These are phyloP conservation scores for Podospora comata DNA, from an alignment of 495 filamentous ascomycete species.

Conservation along the genomic window DNA sequence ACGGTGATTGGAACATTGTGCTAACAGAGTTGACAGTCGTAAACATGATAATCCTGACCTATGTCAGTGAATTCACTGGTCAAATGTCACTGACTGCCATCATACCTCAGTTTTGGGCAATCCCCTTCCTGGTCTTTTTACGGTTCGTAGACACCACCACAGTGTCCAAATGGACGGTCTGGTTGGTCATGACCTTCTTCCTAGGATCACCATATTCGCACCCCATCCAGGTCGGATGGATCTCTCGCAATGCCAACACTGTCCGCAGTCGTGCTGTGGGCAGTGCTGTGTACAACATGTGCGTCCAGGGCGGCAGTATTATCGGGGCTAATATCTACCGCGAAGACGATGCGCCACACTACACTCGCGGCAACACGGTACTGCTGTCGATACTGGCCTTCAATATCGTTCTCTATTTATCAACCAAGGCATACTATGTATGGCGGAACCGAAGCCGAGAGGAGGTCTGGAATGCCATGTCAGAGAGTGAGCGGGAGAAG, in stretches of 20 bases:
- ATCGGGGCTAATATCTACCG: constrained; percentile 56
- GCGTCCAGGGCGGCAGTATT: constrained; percentile 62
- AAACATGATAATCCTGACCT: constrained; percentile 47
- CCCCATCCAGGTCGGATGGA: constrained; percentile 18
- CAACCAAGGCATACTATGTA: constrained; percentile 61
- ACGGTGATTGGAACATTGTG: neutral
- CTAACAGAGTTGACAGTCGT: constrained; percentile 21
- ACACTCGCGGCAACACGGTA: constrained; percentile 63
- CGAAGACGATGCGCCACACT: constrained; percentile 61
- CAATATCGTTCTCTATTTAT: constrained; percentile 56
- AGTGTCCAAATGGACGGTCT: constrained; percentile 51
- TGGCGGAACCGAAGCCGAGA: constrained; percentile 52
- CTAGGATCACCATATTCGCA: constrained; percentile 50
- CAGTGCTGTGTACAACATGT: constrained; percentile 70
- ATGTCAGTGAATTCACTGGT: constrained; percentile 44
- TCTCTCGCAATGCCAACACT: constrained; percentile 29
- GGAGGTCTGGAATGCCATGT: constrained; percentile 54
- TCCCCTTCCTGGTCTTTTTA: constrained; percentile 55
- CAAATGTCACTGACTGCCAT: constrained; percentile 25
- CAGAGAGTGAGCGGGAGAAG: constrained; percentile 53
- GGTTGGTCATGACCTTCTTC: constrained; percentile 55
- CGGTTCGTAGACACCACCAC: constrained; percentile 42
- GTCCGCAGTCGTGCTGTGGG: constrained; percentile 65
- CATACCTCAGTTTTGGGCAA: constrained; percentile 28
- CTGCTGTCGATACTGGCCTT: constrained; percentile 53